These are phyloP conservation scores for Ganoderma lingzhi DNA, from an alignment of 1,284 basidiomycete species.

Conservation along the genomic window DNA sequence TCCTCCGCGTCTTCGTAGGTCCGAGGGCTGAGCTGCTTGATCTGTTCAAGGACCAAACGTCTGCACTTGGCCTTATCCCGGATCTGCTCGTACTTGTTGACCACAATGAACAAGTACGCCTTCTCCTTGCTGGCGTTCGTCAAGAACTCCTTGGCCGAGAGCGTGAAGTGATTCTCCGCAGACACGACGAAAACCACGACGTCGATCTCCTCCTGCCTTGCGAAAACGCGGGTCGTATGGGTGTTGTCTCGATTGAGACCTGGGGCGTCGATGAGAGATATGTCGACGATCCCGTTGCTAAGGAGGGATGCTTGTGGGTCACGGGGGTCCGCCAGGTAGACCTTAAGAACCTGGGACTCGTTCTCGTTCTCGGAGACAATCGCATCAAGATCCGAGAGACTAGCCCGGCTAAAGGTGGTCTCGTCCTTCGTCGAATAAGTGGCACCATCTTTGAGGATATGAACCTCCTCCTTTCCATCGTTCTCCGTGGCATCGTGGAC, in stretches of 20 bases:
- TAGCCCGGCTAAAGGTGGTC: constrained; percentile 78
- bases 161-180: constrained; percentile 98
- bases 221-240: constrained; percentile 96
- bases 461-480: constrained; percentile 82
- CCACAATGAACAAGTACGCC: constrained; percentile 98
- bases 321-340: constrained; percentile 84
- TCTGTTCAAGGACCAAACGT: constrained; percentile 91
- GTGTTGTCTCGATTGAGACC: constrained; percentile 96
- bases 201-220: constrained; percentile 98
- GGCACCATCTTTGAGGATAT: constrained; percentile 74
- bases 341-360: constrained; percentile 78
- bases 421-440: constrained; percentile 80
- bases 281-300: constrained; percentile 96
- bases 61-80: constrained; percentile 95
- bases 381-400: constrained; percentile 79
- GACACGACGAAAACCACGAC: constrained; percentile 99
- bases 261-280: constrained; percentile 98
- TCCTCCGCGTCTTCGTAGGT: constrained; percentile 94
- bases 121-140: constrained; percentile 96
- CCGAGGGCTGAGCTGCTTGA: constrained; percentile 90
- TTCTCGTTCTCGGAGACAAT: constrained; percentile 86
- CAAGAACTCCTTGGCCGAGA: constrained; percentile 96
- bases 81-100: constrained; percentile 98
- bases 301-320: constrained; percentile 84
- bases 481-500: constrained; percentile 94